A percentile compares a stretch with the other conserved stretches of the same genome.
Evolutionary conservation across 352 stramenopile species (phyloP).

Genomic region (Pythium sukuiense): DNA sequence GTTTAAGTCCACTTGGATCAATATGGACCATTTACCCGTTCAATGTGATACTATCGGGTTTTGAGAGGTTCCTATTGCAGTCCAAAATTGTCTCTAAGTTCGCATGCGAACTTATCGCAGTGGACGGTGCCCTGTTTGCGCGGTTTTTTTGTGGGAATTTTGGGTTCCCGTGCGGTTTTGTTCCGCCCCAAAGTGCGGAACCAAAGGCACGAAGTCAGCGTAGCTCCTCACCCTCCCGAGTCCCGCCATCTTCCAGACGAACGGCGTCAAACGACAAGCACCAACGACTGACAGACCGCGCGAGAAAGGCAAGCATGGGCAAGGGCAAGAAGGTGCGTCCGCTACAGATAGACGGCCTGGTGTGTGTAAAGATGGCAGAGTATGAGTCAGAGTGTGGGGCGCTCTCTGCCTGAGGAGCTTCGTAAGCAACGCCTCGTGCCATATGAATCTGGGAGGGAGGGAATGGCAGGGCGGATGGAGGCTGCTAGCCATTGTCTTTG

Average conservation of each 20-base stretch:
- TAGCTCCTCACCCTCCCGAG: background rate
- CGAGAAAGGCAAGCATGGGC: background rate
- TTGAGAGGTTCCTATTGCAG: background rate
- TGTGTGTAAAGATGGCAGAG: background rate
- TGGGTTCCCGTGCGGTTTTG: constrained; percentile 1
- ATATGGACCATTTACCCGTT: background rate
- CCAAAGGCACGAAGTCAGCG: background rate
- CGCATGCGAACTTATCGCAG: background rate
- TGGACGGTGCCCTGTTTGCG: background rate
- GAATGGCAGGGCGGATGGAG: background rate
- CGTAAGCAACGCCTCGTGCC: background rate
- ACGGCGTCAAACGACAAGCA: background rate
- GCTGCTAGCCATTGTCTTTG: background rate
- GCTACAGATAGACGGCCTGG: background rate
- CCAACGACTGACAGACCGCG: background rate
- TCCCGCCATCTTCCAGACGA: background rate
- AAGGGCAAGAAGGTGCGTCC: constrained; percentile 1
- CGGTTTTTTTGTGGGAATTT: background rate
- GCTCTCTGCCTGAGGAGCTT: background rate
- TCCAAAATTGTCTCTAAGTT: background rate
- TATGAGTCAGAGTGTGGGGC: background rate
- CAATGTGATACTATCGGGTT: background rate
- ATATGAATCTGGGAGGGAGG: background rate
- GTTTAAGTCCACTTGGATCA: background rate
- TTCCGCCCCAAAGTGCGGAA: background rate